These are phyloP conservation scores for Cetraspora pellucida DNA, from an alignment of 192 early-diverging fungal genomes.

Conservation along the genomic window DNA sequence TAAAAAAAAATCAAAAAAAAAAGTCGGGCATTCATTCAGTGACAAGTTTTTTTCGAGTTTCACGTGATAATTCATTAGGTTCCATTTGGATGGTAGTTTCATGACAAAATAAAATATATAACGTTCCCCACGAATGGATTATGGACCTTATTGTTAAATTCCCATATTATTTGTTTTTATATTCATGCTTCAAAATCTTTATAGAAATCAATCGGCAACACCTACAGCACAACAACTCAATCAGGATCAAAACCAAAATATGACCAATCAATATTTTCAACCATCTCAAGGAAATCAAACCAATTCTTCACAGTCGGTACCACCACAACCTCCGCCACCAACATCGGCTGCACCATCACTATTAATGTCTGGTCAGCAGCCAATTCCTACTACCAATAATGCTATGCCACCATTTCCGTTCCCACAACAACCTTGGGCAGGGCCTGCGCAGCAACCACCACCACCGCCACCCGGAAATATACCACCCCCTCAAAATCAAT, in stretches of 20 bases:
- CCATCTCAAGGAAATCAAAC: background rate
- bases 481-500: slow-evolving; percentile 2
- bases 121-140: background rate
- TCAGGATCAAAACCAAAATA: slow-evolving; percentile 7
- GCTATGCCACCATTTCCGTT: background rate
- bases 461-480: background rate
- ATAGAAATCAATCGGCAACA: slow-evolving; percentile 12
- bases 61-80: slow-evolving; percentile 7
- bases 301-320: background rate
- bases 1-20: background rate
- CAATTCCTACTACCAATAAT: background rate
- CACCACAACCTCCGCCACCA: background rate
- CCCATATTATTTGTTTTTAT: background rate
- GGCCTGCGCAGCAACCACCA: background rate
- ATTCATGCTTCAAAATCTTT: background rate
- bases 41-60: background rate
- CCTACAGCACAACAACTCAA: slow-evolving; percentile 16
- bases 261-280: slow-evolving; percentile 11
- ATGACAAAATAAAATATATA: background rate
- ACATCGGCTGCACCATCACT: background rate
- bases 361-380: background rate
- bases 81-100: background rate
- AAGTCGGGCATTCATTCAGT: background rate
- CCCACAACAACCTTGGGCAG: slow-evolving; percentile 10
- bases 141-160: background rate